Base-by-base conservation (phyloP, 2,329 filamentous ascomycete genomes). In the Xylaria hypoxylon region DNA sequence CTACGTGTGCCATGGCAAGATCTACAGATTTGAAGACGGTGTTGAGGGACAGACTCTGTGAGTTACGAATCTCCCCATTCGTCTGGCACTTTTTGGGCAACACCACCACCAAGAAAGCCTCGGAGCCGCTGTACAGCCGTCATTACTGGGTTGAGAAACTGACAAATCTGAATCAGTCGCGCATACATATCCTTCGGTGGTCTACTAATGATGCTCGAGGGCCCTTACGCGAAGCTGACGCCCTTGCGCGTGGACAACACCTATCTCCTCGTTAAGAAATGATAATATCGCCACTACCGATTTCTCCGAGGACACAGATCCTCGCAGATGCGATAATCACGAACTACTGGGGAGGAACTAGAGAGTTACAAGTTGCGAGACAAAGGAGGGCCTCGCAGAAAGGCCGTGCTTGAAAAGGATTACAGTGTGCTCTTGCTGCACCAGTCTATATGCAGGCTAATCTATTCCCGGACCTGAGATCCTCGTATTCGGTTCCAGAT, bases 191-290 rank as follows among this genome's bases (percentile, higher is more conserved):
- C 94, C 1, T 99, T 97, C 75, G 96, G 96, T 53, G 96, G 96
- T 7, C 83, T 99, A 70, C 82, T 99, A 75, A 90, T 98, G 82
- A 93, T 91, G 74, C 86, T 99, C 62, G 92, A 97, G 76, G 96
- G 96, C 5, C 96, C 96, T 2, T 96, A 97, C 80, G 96, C 96
- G 85, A 97, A 97, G 84, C 88, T 99, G 69, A 96, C 92, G 38
- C 92, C 94, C 31, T 82, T 99, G 76, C 89, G 94, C 74, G 95
- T 97, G 75, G 96, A 99, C 79, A 91, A 97, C 77, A 89, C 96
- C 70, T 99, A 99, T 79, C 87, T 99, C 68, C 86, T 98, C 67
- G 84, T 97, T 73, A 99, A 97, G 89, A 97, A 96, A 89, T 95
- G 67, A 76, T 71, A 28, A 35, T 15, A 19, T n/a, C 19, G 40